These are phyloP conservation scores for Colletotrichum sp. DNA, from an alignment of 2,329 filamentous ascomycete genomes.

Conservation along the genomic window DNA sequence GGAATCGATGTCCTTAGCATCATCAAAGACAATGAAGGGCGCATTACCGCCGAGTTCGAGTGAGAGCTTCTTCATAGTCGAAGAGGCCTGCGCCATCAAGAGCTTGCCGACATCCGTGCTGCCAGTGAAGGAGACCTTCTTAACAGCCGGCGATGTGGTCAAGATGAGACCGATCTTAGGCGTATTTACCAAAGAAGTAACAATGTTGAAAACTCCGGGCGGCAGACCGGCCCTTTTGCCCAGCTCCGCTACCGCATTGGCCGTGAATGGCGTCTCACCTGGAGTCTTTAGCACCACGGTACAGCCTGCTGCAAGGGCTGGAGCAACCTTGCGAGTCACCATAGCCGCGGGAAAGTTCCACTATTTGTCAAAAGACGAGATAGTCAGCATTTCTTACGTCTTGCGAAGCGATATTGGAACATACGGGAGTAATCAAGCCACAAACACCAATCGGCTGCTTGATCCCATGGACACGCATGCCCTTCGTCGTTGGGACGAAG, in stretches of 20 bases:
- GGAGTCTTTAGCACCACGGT: slow-evolving; percentile 93
- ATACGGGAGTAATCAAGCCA: slow-evolving; percentile 76
- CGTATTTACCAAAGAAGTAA: slow-evolving; percentile 82
- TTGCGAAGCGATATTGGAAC: neutral
- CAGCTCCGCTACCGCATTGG: slow-evolving; percentile 86
- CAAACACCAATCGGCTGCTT: slow-evolving; percentile 90
- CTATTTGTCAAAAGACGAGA: slow-evolving; percentile 29
- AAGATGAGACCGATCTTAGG: slow-evolving; percentile 77
- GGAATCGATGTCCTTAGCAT: slow-evolving; percentile 79
- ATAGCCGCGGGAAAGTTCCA: slow-evolving; percentile 89
- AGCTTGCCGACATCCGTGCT: slow-evolving; percentile 72
- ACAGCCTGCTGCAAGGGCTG: slow-evolving; percentile 88
- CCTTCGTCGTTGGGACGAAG: slow-evolving; percentile 71
- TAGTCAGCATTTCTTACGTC: neutral
- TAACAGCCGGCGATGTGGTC: slow-evolving; percentile 77
- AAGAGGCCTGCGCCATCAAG: slow-evolving; percentile 88
- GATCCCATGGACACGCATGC: slow-evolving; percentile 77
- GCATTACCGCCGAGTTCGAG: slow-evolving; percentile 95
- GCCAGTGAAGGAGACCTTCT: slow-evolving; percentile 95
- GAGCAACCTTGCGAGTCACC: slow-evolving; percentile 73
- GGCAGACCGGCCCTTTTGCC: slow-evolving; percentile 90
- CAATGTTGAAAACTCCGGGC: slow-evolving; percentile 86
- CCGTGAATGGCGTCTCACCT: slow-evolving; percentile 89
- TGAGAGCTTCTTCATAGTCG: slow-evolving; percentile 82
- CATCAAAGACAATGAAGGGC: slow-evolving; percentile 96